phyloP scores from a whole-genome alignment of 306 rosid species.

The Urtica urens region DNA sequence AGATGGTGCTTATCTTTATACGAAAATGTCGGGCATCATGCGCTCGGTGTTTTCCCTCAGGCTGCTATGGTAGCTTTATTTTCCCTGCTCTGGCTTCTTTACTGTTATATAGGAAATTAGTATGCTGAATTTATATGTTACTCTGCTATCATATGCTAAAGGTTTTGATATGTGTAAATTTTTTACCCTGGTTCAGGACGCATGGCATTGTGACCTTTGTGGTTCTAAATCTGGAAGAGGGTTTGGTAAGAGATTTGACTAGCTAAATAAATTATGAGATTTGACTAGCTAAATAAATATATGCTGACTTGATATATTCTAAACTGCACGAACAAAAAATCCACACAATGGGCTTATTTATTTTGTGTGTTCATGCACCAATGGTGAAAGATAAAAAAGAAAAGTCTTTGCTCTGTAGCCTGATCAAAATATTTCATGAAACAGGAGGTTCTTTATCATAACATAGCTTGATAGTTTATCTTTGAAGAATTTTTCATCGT shows the following conservation, averaged over 20 bases:
- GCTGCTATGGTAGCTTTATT: conserved; percentile 55
- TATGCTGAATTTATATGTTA: not conserved
- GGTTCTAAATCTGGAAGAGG: conserved; percentile 97
- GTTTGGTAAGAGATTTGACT: conserved; percentile 53
- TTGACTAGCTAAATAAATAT: not conserved
- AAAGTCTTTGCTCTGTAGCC: not conserved
- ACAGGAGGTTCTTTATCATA: not conserved
- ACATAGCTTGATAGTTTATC: not conserved
- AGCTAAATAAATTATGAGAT: too few species aligned
- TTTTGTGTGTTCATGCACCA: too few species aligned
- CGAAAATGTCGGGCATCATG: conserved; percentile 76
- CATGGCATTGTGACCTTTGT: conserved; percentile 94
- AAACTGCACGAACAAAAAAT: not conserved
- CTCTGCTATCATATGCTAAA: conserved; percentile 1
- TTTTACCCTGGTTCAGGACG: conserved; percentile 45
- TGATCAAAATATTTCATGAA: not conserved
- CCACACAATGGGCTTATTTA: too few species aligned
- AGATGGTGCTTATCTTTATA: conserved; percentile 92
- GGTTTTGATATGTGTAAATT: not conserved
- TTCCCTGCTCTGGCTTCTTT: not conserved
- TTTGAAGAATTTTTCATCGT: not conserved
- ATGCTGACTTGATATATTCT: not conserved
- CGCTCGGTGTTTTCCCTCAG: conserved; percentile 93
- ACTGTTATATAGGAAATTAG: not conserved
- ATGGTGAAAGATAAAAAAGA: too few species aligned